Base-by-base conservation (phyloP, 345 rosid genomes). In the Passiflora organensis region DNA sequence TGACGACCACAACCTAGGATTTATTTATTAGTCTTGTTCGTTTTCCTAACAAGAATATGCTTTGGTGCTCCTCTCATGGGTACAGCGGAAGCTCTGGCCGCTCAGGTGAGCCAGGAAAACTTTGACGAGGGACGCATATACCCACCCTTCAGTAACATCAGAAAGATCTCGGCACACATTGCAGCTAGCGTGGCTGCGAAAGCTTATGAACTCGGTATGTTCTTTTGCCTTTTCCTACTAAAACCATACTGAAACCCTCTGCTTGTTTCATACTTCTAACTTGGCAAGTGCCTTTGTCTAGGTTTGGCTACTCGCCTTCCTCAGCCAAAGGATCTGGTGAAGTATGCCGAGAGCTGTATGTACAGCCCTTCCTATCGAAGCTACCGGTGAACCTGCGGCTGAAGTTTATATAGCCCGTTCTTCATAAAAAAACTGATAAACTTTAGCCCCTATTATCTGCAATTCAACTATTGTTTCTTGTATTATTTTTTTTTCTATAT, bases 161-260 rank as follows among this genome's bases (percentile, higher is more conserved):
- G 98, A 77, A 86, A 80, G 84, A 91, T 91, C 47, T 91, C 98
- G 4, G 98, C 98, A 28, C 75, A 76, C 15, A 91, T 91, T 53
- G 98, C 98, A 10, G 98, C 98, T n/a, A 61, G 54, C 13, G 98
- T 91, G 52, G 95, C 96, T 32, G 80, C 90, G 34, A 91, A 88
- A 63, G 90, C 96, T 42, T 88, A 88, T 34, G 98, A 91, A 73
- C 96, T 88, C 1, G 96, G 98, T 88, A 47, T 78, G 85, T 39
- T 41, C 12, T 25, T 24, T 22, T 5, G 10, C 25, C 16, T 32
- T 17, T 28, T 0, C 4, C n/a, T 1, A 19, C 32, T 10, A 22
- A 5, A 45, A 6, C 20, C 32, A 19, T 17, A n/a, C n/a, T n/a
- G n/a, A n/a, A n/a, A n/a, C 28, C 23, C 9, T 22, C 15, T 28